Conservation (phyloP, 441 rosid species). For the Syzygium malaccense region DNA sequence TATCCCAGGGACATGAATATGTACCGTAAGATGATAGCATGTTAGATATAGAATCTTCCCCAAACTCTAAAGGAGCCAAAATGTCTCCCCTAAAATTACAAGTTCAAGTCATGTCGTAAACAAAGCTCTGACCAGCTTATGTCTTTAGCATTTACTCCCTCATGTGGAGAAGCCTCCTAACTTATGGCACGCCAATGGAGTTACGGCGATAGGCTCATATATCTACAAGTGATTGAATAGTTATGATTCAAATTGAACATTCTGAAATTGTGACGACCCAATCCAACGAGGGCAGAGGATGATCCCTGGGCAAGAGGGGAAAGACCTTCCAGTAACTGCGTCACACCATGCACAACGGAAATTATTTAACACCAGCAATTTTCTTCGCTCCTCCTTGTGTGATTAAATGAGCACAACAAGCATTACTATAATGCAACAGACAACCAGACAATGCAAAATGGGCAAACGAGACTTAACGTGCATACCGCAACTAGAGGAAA, state of each 20-base stretch:
- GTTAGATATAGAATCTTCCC: not conserved
- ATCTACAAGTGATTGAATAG: not conserved
- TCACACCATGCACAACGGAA: not conserved
- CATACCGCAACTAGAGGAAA: not conserved
- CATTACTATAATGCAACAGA: not conserved
- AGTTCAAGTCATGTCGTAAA: too few species aligned
- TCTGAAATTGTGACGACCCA: not conserved
- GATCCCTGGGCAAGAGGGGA: not conserved
- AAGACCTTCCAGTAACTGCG: not conserved
- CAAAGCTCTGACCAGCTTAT: too few species aligned
- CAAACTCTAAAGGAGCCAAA: not conserved
- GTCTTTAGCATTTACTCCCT: not conserved
- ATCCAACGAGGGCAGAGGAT: not conserved
- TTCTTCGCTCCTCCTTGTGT: not conserved
- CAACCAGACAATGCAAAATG: not conserved
- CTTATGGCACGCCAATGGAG: not conserved
- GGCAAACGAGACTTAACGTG: not conserved
- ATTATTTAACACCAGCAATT: not conserved
- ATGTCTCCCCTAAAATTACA: too few species aligned
- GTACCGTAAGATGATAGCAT: not conserved
- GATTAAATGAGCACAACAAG: not conserved
- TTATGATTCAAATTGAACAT: not conserved
- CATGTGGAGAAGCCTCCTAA: not conserved
- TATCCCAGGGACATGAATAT: not conserved
- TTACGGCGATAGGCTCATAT: not conserved